Percentiles rank a stretch among this genome's conserved stretches.
Conservation (phyloP, 768 basidiomycete species). For the Boletus huronensis region DNA sequence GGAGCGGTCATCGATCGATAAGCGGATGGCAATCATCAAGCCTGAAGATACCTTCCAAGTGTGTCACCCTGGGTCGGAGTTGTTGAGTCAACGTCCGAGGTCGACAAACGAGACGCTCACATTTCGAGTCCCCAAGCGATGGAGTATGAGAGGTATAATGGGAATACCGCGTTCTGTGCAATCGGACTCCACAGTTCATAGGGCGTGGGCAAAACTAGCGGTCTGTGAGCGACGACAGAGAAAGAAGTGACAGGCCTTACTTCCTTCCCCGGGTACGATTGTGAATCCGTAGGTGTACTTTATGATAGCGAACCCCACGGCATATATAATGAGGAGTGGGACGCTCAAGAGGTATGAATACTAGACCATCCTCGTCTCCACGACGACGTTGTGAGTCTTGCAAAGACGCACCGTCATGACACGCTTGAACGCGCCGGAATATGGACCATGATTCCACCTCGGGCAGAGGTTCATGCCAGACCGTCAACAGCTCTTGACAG, state of each 20-base stretch:
- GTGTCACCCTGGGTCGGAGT: constrained; percentile 59
- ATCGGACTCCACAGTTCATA: constrained; percentile 50
- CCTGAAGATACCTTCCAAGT: constrained; percentile 62
- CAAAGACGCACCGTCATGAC: constrained; percentile 69
- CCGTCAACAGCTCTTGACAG: background rate
- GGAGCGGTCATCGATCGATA: background rate
- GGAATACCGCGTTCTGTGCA: constrained; percentile 53
- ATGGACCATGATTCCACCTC: constrained; percentile 67
- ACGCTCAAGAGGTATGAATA: constrained; percentile 68
- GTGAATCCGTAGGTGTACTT: constrained; percentile 72
- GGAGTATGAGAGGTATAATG: constrained; percentile 61
- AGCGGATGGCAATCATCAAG: background rate
- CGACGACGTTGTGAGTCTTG: background rate
- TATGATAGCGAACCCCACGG: constrained; percentile 63
- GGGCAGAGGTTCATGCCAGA: background rate
- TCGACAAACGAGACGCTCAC: constrained; percentile 39
- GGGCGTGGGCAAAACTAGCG: constrained; percentile 63
- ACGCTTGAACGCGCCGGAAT: constrained; percentile 77
- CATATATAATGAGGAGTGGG: constrained; percentile 55
- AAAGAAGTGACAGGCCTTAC: constrained; percentile 22
- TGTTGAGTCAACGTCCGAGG: background rate
- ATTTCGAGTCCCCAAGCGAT: constrained; percentile 73
- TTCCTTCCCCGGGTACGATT: constrained; percentile 40
- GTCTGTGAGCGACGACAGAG: background rate
- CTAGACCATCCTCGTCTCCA: constrained; percentile 33